Evolutionary conservation across 371 early-diverging fungal genomes (phyloP), one percentile per base, ranked within the genome.

Genomic region (Funneliformis caledonium): DNA sequence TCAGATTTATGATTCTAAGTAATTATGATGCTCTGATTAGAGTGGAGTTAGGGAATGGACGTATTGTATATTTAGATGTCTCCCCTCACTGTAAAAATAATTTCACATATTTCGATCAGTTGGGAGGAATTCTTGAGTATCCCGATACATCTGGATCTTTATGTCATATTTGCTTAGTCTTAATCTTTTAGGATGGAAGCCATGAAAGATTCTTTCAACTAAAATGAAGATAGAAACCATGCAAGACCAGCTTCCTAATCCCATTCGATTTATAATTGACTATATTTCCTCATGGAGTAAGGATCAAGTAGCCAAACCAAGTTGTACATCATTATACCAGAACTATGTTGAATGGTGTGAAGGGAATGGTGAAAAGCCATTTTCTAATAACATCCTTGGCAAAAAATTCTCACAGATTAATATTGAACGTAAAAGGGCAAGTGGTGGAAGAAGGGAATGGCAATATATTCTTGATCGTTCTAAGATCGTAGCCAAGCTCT

Each of bases 11-110:
- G 74, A 52, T 73, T 2, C 8, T 31, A 73, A 73, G 74, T 31
- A 73, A 73, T 16, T 1, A 73, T 7, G 74, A 73, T 52, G n/a
- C 74, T n/a, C 74, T 52, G 12, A 52, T 73, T 14, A 48, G 31
- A 73, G 50, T 73, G 50, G 74, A 73, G 8, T 10, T 6, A 47
- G 74, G 74, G 0, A 52, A 73, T 73, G 8, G 26, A 0, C 74
- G 74, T 73, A 73, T 73, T 26, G 74, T 73, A 26, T 73, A 52
- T 73, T 73, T 73, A 52, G 74, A 73, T 59, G 56, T 74, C 12
- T 74, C 74, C 1, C 22, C 74, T 1, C 56, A 56, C 60, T 74
- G 74, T 74, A 74, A 33, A 59, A 52, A 56, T n/a, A 74, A 74
- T 52, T 56, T 59, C 2, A 26, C 74, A 74, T 74, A 74, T 74